phyloP scores from a whole-genome alignment of 805 yeast genomes.

The Suhomyces kilbournensis region DNA sequence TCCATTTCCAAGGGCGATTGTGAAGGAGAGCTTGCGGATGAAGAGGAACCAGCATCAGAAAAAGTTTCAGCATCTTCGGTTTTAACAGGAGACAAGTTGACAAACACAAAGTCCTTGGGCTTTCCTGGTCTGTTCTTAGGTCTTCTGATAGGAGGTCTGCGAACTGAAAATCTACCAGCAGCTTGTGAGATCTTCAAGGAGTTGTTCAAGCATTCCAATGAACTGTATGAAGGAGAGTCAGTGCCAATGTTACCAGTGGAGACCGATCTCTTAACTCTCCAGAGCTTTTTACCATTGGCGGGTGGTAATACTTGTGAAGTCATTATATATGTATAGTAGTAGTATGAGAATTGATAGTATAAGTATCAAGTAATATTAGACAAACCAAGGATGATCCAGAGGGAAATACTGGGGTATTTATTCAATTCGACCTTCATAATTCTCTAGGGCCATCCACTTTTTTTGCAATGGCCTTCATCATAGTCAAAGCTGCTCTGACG shows the following conservation, averaged over 20 bases:
- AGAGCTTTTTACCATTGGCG: slow-evolving; percentile 43
- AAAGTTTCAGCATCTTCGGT: slow-evolving; percentile 7
- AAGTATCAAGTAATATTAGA: background rate
- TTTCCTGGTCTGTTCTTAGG: slow-evolving; percentile 45
- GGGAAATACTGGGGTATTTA: slow-evolving; percentile 3
- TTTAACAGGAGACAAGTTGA: slow-evolving; percentile 41
- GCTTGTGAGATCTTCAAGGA: slow-evolving; percentile 43
- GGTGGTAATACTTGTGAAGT: slow-evolving; percentile 28
- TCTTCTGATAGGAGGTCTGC: slow-evolving; percentile 41
- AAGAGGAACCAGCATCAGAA: slow-evolving; percentile 2
- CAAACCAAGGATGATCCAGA: background rate
- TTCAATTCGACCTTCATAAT: background rate
- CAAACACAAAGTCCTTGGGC: slow-evolving; percentile 46
- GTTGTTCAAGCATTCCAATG: slow-evolving; percentile 40
- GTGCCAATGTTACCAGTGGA: slow-evolving; percentile 9
- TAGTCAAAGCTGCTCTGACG: background rate
- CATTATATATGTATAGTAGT: background rate
- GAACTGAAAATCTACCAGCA: slow-evolving; percentile 30
- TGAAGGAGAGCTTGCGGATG: slow-evolving; percentile 6
- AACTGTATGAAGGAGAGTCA: slow-evolving; percentile 16
- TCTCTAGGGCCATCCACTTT: background rate
- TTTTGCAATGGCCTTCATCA: background rate
- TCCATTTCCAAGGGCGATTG: slow-evolving; percentile 3
- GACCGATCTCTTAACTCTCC: slow-evolving; percentile 38
- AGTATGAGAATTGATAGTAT: slow-evolving; percentile 1